phyloP scores from a whole-genome alignment of 1,139 yeast species.

The Lodderomyces orthopsilosis region DNA sequence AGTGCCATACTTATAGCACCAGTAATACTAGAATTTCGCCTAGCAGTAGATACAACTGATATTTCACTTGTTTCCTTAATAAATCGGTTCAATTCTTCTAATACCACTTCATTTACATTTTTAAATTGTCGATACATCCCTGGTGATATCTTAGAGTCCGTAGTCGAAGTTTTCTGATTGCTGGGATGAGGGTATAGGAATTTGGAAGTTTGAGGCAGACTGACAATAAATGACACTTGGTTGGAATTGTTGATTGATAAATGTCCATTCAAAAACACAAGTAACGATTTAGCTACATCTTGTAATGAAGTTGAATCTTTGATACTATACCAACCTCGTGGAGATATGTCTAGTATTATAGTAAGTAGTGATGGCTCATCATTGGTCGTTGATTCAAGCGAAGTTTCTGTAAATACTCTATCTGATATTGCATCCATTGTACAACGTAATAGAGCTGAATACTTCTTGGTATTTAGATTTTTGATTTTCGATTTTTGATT shows the following conservation, averaged over 20 bases:
- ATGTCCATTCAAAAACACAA: constrained; percentile 82
- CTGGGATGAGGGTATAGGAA: constrained; percentile 63
- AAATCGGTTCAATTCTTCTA: constrained; percentile 56
- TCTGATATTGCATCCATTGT: constrained; percentile 76
- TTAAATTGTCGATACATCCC: constrained; percentile 85
- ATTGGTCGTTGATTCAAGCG: constrained; percentile 24
- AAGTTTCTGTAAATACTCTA: constrained; percentile 53
- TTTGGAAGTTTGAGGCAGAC: constrained; percentile 68
- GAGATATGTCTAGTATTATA: constrained; percentile 75
- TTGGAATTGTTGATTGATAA: constrained; percentile 82
- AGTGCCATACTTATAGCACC: constrained; percentile 81
- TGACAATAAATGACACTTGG: constrained; percentile 78
- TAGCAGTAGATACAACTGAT: not conserved
- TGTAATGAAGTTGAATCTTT: constrained; percentile 44
- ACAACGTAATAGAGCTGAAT: not conserved
- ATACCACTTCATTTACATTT: constrained; percentile 72
- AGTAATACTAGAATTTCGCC: constrained; percentile 48
- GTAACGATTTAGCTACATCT: constrained; percentile 56
- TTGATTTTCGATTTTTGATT: not conserved
- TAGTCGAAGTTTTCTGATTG: constrained; percentile 20
- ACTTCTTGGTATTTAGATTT: too few species aligned
- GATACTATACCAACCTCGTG: constrained; percentile 69
- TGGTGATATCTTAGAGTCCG: constrained; percentile 10
- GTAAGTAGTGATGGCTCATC: constrained; percentile 84
- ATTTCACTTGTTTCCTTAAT: constrained; percentile 28